Evolutionary conservation across 1,284 basidiomycete genomes (phyloP).

Genomic region (Ceratobasidium sp.): DNA sequence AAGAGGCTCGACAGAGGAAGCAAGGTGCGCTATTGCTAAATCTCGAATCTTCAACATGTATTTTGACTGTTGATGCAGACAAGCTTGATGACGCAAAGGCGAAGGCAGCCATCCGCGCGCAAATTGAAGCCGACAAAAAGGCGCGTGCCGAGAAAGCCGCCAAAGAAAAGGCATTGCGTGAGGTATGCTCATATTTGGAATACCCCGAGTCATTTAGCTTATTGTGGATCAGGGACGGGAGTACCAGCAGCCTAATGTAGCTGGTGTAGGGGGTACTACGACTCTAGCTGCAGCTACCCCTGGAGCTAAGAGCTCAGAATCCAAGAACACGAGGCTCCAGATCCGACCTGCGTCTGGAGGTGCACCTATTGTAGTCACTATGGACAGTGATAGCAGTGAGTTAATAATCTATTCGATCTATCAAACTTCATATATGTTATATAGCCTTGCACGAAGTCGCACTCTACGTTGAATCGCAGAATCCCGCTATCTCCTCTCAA

Average conservation of each 20-base stretch:
- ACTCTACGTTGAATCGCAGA: slow-evolving; percentile 83
- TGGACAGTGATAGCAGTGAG: slow-evolving; percentile 80
- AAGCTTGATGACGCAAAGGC: slow-evolving; percentile 87
- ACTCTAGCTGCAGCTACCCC: slow-evolving; percentile 51
- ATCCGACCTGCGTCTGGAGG: slow-evolving; percentile 83
- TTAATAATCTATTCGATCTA: neutral
- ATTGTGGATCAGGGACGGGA: slow-evolving; percentile 46
- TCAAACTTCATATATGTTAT: neutral
- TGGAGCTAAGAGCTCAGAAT: slow-evolving; percentile 70
- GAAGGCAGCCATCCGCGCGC: slow-evolving; percentile 82
- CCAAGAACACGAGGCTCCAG: slow-evolving; percentile 81
- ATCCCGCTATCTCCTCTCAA: slow-evolving; percentile 71
- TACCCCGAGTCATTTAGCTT: slow-evolving; percentile 46
- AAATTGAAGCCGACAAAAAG: slow-evolving; percentile 92
- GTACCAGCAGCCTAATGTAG: slow-evolving; percentile 43
- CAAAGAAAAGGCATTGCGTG: slow-evolving; percentile 85
- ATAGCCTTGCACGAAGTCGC: slow-evolving; percentile 82
- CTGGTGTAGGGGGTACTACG: slow-evolving; percentile 52
- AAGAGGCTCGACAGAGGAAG: slow-evolving; percentile 80
- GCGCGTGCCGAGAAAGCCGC: slow-evolving; percentile 87
- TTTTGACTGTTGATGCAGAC: slow-evolving; percentile 57
- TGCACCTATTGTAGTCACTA: slow-evolving; percentile 77
- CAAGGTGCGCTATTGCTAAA: slow-evolving; percentile 60
- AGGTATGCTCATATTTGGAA: slow-evolving; percentile 60
- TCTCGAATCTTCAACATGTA: neutral